These are phyloP conservation scores for Apiospora koreana DNA, from an alignment of 2,329 filamentous ascomycete genomes.

Conservation along the genomic window DNA sequence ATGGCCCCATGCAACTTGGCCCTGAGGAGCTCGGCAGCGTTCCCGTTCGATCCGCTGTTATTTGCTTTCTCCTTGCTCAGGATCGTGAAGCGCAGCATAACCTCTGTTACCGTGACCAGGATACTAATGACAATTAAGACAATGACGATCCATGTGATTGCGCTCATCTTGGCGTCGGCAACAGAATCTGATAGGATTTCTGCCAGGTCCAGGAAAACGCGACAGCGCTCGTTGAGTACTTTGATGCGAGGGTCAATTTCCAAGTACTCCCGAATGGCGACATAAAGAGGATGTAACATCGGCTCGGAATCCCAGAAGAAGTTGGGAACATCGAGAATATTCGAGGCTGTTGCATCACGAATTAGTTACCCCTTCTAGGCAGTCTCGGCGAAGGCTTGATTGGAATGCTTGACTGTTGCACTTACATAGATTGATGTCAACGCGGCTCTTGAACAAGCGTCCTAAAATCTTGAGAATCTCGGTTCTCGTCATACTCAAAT, in stretches of 20 bases:
- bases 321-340: slow-evolving; percentile 92
- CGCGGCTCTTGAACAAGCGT: slow-evolving; percentile 85
- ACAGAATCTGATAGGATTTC: slow-evolving; percentile 93
- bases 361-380: background rate
- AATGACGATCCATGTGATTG: slow-evolving; percentile 98
- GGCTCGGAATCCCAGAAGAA: slow-evolving; percentile 99
- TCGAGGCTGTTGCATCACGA: slow-evolving; percentile 64
- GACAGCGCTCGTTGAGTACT: slow-evolving; percentile 94
- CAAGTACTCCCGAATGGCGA: slow-evolving; percentile 92
- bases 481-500: slow-evolving; percentile 85
- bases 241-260: slow-evolving; percentile 96
- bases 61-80: slow-evolving; percentile 48
- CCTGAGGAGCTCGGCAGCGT: slow-evolving; percentile 15
- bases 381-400: slow-evolving; percentile 14
- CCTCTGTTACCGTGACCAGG: slow-evolving; percentile 86
- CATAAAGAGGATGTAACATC: slow-evolving; percentile 90
- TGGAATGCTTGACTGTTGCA: slow-evolving; percentile 20
- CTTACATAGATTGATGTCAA: slow-evolving; percentile 97
- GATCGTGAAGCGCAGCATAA: slow-evolving; percentile 81
- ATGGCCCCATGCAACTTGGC: slow-evolving; percentile 24
- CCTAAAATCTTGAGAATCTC: slow-evolving; percentile 94
- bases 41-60: slow-evolving; percentile 6
- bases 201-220: slow-evolving; percentile 93
- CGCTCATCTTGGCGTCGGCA: slow-evolving; percentile 91
- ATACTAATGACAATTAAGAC: slow-evolving; percentile 90